A percentile compares a stretch with the other conserved stretches of the same genome.
Conservation (phyloP, 768 basidiomycete genomes). For the Auricularia sp. region DNA sequence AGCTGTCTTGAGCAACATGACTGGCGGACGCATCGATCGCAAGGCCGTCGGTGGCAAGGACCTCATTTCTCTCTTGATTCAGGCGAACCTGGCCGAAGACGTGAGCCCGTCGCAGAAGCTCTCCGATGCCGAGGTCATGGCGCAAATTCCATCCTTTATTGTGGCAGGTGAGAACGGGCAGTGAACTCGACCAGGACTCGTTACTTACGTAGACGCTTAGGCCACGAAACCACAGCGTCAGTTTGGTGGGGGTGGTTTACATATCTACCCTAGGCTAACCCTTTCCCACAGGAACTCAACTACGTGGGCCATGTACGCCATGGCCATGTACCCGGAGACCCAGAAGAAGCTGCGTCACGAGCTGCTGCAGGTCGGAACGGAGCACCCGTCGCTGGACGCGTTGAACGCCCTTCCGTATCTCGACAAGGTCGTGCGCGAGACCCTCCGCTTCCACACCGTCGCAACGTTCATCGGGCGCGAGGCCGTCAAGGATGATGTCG, state of each 20-base stretch:
- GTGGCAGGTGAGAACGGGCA: background rate
- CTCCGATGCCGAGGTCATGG: slow-evolving; percentile 22
- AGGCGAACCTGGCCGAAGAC: slow-evolving; percentile 24
- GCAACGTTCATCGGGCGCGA: slow-evolving; percentile 34
- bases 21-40: background rate
- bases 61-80: slow-evolving; percentile 20
- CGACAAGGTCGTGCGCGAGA: slow-evolving; percentile 53
- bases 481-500: slow-evolving; percentile 31
- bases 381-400: slow-evolving; percentile 15
- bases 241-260: background rate
- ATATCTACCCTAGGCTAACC: background rate
- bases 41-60: slow-evolving; percentile 14
- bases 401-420: slow-evolving; percentile 42
- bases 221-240: slow-evolving; percentile 1
- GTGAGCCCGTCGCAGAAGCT: slow-evolving; percentile 15
- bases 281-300: slow-evolving; percentile 27
- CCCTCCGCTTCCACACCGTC: slow-evolving; percentile 44
- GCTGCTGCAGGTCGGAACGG: slow-evolving; percentile 8
- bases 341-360: slow-evolving; percentile 26
- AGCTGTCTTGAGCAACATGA: background rate
- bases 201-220: background rate
- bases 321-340: slow-evolving; percentile 37
- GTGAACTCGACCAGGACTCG: background rate
- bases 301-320: slow-evolving; percentile 50
- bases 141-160: slow-evolving; percentile 9